Evolutionary conservation across 345 rosid species (phyloP).

Genomic region (Geranium rotundifolium): DNA sequence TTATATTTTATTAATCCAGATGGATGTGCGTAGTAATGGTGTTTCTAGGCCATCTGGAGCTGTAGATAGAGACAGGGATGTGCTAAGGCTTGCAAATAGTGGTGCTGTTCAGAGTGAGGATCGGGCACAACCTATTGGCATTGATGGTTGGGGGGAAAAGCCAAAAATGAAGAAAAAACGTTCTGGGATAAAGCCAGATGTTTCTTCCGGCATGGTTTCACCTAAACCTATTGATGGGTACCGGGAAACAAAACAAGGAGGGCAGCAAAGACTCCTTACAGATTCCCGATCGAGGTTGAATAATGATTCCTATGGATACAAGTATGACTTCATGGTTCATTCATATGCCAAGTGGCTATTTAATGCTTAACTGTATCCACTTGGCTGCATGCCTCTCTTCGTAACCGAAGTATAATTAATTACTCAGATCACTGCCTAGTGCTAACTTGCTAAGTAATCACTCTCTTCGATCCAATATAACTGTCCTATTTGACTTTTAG

Average conservation of each 20-base stretch:
- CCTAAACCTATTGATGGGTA: conserved; percentile 50
- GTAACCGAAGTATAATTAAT: neutral
- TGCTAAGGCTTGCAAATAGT: conserved; percentile 44
- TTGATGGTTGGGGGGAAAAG: conserved; percentile 85
- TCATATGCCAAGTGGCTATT: conserved; percentile 4
- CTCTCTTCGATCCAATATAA: too few species aligned
- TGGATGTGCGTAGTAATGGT: conserved; percentile 60
- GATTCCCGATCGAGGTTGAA: conserved; percentile 59
- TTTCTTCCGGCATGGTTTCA: conserved; percentile 36
- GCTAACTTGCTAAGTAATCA: too few species aligned
- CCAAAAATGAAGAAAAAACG: conserved; percentile 86
- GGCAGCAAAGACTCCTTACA: conserved; percentile 40
- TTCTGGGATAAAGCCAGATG: conserved; percentile 67
- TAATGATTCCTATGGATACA: conserved; percentile 63
- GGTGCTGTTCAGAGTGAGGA: conserved; percentile 61
- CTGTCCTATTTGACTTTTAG: too few species aligned
- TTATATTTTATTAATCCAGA: conserved; percentile 30
- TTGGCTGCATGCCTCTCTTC: neutral
- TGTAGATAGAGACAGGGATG: conserved; percentile 68
- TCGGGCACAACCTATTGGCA: conserved; percentile 48
- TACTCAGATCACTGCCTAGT: neutral
- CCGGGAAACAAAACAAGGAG: conserved; percentile 67
- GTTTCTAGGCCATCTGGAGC: conserved; percentile 50
- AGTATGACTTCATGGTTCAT: conserved; percentile 33
- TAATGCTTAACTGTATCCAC: conserved; percentile 1